Conservation (phyloP, 2,329 filamentous ascomycete species). For the Pyrenophora tritici-repentis region DNA sequence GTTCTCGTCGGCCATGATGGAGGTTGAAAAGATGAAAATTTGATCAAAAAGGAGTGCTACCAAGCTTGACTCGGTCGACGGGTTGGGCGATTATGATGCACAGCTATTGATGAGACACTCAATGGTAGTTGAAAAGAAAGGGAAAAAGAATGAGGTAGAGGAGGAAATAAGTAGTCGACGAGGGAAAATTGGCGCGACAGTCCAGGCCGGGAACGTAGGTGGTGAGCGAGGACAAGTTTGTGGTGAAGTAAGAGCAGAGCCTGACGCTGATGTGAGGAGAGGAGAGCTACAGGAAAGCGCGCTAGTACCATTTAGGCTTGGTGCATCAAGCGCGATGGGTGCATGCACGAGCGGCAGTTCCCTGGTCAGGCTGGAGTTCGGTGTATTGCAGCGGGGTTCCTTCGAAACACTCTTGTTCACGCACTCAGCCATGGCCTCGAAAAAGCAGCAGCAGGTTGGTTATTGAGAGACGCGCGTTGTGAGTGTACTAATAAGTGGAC, state of each 20-base stretch:
- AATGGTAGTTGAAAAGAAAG: not conserved
- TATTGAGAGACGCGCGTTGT: not conserved
- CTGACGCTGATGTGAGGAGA: conserved; percentile 32
- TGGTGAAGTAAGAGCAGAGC: conserved; percentile 21
- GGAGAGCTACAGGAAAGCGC: conserved; percentile 18
- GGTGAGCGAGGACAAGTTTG: conserved; percentile 1
- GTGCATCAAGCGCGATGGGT: conserved; percentile 19
- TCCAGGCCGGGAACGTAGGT: not conserved
- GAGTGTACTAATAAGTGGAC: conserved; percentile 26
- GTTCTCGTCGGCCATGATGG: conserved; percentile 77
- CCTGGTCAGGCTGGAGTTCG: conserved; percentile 16
- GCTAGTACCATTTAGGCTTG: conserved; percentile 24
- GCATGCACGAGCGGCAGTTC: conserved; percentile 9
- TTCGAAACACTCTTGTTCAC: conserved; percentile 6
- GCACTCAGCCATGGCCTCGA: conserved; percentile 48
- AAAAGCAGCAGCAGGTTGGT: conserved; percentile 54
- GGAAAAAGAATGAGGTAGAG: not conserved
- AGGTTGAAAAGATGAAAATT: not conserved
- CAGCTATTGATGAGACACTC: not conserved
- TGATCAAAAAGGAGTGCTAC: not conserved
- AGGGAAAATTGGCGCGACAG: not conserved
- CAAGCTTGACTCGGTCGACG: not conserved
- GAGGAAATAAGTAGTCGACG: not conserved
- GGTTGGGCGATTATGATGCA: not conserved
- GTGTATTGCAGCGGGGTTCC: conserved; percentile 23